Evolutionary conservation across 148 eudicot species (phyloP).

Genomic region (Rhododendron mucronatum): DNA sequence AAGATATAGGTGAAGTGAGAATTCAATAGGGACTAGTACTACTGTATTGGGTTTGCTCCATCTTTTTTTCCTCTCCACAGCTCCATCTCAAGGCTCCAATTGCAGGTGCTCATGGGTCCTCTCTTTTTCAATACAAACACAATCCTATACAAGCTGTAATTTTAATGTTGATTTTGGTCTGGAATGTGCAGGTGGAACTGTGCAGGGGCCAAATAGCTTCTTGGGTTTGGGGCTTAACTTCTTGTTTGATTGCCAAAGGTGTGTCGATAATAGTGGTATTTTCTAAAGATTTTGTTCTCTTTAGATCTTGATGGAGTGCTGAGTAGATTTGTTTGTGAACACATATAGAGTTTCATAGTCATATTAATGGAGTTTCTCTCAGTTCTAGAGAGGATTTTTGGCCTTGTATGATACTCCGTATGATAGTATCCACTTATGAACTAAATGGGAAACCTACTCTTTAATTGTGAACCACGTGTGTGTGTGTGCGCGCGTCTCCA

Average conservation of each 20-base stretch:
- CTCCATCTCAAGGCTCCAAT: constrained; percentile 13
- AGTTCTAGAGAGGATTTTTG: constrained; percentile 13
- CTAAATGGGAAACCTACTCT: neutral
- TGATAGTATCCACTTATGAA: neutral
- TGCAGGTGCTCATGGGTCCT: constrained; percentile 19
- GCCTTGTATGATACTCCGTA: neutral
- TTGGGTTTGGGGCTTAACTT: constrained; percentile 17
- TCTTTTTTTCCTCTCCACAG: constrained; percentile 4
- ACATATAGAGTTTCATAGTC: neutral
- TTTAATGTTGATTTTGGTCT: constrained; percentile 21
- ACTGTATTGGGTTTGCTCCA: constrained; percentile 14
- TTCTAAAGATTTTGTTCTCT: constrained; percentile 2
- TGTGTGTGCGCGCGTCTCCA: neutral
- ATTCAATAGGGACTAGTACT: constrained; percentile 5
- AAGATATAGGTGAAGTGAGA: constrained; percentile 3
- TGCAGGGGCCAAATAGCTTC: constrained; percentile 24
- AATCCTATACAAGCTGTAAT: constrained; percentile 1
- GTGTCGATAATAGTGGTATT: constrained; percentile 16
- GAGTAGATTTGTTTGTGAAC: constrained; percentile 14
- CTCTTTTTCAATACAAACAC: neutral
- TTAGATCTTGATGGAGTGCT: constrained; percentile 8
- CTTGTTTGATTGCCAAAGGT: constrained; percentile 18
- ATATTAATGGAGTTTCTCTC: neutral
- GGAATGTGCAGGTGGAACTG: constrained; percentile 27
- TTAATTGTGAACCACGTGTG: neutral